Base-by-base conservation (phyloP, 257 asterid species). In the Nicotiana obtusifolia region DNA sequence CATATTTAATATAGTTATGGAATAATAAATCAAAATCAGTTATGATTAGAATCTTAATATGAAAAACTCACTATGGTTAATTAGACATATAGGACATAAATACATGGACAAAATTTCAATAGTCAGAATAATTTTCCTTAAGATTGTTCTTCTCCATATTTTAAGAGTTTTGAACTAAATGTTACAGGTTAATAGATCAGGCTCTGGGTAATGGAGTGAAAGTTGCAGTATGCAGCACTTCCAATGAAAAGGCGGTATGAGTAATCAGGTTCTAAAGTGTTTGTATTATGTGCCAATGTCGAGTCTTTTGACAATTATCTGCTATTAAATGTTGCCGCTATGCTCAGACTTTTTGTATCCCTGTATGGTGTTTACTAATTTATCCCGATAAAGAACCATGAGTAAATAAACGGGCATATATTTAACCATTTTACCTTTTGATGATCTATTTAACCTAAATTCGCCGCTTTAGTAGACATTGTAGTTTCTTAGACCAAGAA, bases 171-270 rank as follows among this genome's bases (percentile, higher is more conserved):
- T 73, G 83, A 64, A 82, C 81, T 60, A 16, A 62, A 75, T 76
- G 84, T 64, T 76, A 79, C 97, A 95, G 99, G 90, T 87, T 95
- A 86, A 76, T 95, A 33, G 99, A 95, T 78, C 99, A 95, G 89
- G 99, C 99, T 81, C 87, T 93, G 31, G 91, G 84, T 54, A 91
- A 83, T 56, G 97, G 92, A 80, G 91, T 95, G 52, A 90, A 90
- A 78, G 99, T 95, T 85, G 99, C 98, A 81, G 97, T 95, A 2
- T 95, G 99, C 93, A 95, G 99, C 89, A 95, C 99, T 71, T 95
- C 99, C 57, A 95, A 95, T 86, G 99, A 95, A 90, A 95, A 95
- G 95, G 97, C 99, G 97, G 99, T 95, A 95, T 90, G 99, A 86
- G 81, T 83, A 69, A 86, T 80, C 95, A 87, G 92, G 93, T 88